These are phyloP conservation scores for Agarophyton chilense DNA, from an alignment of 23 red algal genomes.

Conservation along the genomic window DNA sequence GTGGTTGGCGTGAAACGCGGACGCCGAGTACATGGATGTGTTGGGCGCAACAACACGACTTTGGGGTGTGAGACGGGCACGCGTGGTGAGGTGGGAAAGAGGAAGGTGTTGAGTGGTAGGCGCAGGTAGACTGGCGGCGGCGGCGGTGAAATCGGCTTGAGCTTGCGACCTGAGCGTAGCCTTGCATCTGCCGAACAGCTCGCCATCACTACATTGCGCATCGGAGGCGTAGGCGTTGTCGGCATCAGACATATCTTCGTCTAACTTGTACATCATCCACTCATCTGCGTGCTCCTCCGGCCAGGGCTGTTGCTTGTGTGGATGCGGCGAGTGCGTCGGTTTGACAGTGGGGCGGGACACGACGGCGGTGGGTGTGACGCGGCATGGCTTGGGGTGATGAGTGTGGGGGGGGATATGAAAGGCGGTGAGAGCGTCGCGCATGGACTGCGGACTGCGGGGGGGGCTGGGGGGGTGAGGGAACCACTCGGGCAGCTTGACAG, in stretches of 20 bases:
- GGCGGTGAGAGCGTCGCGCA: background rate
- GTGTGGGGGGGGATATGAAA: background rate
- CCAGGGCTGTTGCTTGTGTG: background rate
- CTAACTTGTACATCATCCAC: slow-evolving; percentile 1
- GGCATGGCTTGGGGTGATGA: background rate
- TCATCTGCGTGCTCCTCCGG: background rate
- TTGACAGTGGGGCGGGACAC: background rate
- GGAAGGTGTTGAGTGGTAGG: background rate
- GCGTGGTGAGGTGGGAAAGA: background rate
- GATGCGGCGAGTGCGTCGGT: background rate
- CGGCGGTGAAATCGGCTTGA: background rate
- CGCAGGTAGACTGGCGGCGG: background rate
- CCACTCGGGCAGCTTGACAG: background rate
- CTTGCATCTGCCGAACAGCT: background rate
- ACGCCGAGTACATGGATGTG: too few species aligned
- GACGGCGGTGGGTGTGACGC: background rate
- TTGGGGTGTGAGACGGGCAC: background rate
- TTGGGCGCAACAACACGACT: too few species aligned
- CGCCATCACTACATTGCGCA: background rate
- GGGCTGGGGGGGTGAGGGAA: background rate
- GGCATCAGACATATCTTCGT: background rate
- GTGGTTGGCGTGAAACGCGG: background rate
- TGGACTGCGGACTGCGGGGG: background rate
- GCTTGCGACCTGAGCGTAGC: background rate
- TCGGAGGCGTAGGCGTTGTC: background rate